Evolutionary conservation across 352 stramenopile species (phyloP), one percentile per base, ranked within the genome.

Genomic region (Paralagenidium karlingii): DNA sequence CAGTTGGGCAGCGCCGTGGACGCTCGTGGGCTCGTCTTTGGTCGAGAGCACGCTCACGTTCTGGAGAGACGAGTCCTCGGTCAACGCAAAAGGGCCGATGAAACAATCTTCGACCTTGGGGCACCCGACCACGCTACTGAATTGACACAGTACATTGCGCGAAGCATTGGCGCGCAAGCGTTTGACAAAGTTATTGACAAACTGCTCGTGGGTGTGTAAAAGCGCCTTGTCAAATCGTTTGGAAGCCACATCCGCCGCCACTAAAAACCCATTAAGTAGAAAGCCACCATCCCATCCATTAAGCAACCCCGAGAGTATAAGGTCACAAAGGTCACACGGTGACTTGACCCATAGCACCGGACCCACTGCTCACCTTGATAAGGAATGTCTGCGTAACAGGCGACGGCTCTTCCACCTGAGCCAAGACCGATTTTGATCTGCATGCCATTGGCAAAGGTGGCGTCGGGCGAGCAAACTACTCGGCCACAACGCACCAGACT

Each of bases 351-450:
- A 21, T 12, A 27, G 22, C 11, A 34, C 11, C 24, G 2, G n/a
- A 26, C 18, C n/a, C 32, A 41, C 4, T 42, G 47, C 61, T 34
- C 41, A 76, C 63, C 34, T 1, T 43, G 26, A 34, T 89, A 93
- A 2, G 74, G 58, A 27, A 93, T 36, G 28, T 93, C 79, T 1
- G 75, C 77, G 9, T 89, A 56, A 3, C 86, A 49, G 10, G 60
- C 59, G 11, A 93, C 42, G 42, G 86, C 55, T 18, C 80, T 65
- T 0, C 82, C 82, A 10, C 81, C 81, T 12, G 59, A 86, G 34
- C 93, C 81, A 21, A 91, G 74, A 34, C 79, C 81, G 11, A 94
- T 70, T 25, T 85, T 73, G 11, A 91, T 52, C 41, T 59, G 47
- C 11, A 40, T 43, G 6, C 77, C 77, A 43, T 84, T 94, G 24